Evolutionary conservation across 2,329 filamentous ascomycete genomes (phyloP), one percentile per base, ranked within the genome.

Genomic region (Stagonosporopsis cucurbitacearum): DNA sequence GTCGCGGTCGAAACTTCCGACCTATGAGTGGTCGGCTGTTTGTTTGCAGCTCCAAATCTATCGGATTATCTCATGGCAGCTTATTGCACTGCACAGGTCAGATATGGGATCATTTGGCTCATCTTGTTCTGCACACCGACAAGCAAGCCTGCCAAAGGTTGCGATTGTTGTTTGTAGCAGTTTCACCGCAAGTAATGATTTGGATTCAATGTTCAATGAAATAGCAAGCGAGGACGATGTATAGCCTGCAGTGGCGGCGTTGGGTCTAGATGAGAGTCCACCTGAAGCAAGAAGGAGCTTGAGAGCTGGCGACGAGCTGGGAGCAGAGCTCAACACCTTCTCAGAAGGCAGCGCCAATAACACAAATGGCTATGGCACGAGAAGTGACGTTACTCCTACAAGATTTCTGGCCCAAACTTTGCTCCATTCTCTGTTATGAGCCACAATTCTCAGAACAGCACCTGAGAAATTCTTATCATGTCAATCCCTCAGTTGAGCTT

Each of bases 1-100:
- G 39, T 25, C 44, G 49, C 50, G 39, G 46, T 41, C 36, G 49
- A 23, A 53, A 57, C 20, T 33, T 36, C 54, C 41, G 47, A 41
- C 41, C 26, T 28, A 13, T 41, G 13, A 55, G 28, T n/a, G 26
- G 36, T 28, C 40, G 50, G 39, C 44, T 37, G 25, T 33, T 25
- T 19, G n/a, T 19, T 11, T 9, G 13, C 17, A 20, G 20, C 32
- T 17, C 19, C 4, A 40, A 9, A 20, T 43, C 39, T 17, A 26
- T 30, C 25, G 2, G n/a, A 25, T 15, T 36, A 2, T 19, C n/a
- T 36, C 17, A 11, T 20, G 33, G 20, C 33, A 20, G n/a, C 8
- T 20, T 17, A 7, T 20, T 6, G 8, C 17, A 36, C 9, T 19
- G 6, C n/a, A 36, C 17, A 20, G 6, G 6, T 36, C 17, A 36